Evolutionary conservation across 2,329 filamentous ascomycete species (phyloP), one percentile per base, ranked within the genome.

Genomic region (Gnomoniopsis smithogilvyi): DNA sequence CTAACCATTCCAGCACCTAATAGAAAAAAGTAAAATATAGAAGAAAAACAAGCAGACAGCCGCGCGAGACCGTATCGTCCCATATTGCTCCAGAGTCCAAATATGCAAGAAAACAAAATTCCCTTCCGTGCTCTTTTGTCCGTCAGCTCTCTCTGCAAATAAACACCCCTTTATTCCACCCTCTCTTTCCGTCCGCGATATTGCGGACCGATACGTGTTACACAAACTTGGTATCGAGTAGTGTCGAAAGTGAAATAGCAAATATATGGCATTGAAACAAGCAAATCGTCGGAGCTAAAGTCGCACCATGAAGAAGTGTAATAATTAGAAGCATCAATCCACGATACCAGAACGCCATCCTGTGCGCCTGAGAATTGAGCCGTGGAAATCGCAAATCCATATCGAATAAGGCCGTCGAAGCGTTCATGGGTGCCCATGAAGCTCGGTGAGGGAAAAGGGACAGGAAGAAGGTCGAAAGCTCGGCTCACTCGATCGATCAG

Each of bases 141-240:
- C 17, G 45, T 45, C 41, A 47, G n/a, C 21, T 30, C 46, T 38
- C 22, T 50, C 17, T 30, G 47, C 33, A 38, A 11, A 43, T 38
- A n/a, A 19, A 7, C 49, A 6, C 46, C 45, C 43, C 51, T 51
- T 21, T 50, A 22, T 41, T 21, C 48, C 49, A n/a, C 45, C n/a
- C 14, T 34, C 30, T 41, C 48, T 46, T n/a, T 17, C 36, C 6
- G 30, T 47, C 24, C 3, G 4, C 17, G 12, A 19, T 46, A 19
- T 19, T 46, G 21, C 10, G 30, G 12, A 7, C 34, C 34, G 22
- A 8, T 30, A 46, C 36, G 50, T 26, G 50, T 45, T 22, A 21
- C 33, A 38, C 38, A 58, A 62, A 47, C 26, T 57, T 62, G 59
- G 59, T 62, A 62, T 62, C 59, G 45, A 56, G 51, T 38, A 46